Evolutionary conservation across 805 yeast genomes (phyloP), one percentile per base, ranked within the genome.

Genomic region (Candida hungchunana): DNA sequence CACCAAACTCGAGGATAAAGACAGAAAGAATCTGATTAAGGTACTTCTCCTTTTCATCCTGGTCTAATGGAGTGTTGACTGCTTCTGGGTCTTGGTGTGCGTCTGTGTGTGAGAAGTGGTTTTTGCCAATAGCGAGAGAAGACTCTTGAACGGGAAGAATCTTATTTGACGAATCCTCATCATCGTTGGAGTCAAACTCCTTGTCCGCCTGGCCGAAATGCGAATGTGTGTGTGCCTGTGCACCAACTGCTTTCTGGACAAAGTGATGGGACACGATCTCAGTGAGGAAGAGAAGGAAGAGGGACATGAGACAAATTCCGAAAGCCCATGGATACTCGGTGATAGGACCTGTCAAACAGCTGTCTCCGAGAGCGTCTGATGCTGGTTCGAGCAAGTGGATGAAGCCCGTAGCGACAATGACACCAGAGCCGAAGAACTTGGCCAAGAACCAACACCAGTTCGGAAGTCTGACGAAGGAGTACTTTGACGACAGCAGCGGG

Each of bases 361-460:
- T 71, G 31, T 72, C 52, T 1, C 67, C 51, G 30, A 83, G 62
- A 3, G 75, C 67, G 8, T 79, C 82, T 39, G 67, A 58, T 4
- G 93, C 90, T 0, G 87, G 90, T 43, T 74, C 68, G 40, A 84
- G 59, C 41, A 84, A 62, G 61, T 84, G 94, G 20, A 84, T 77
- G 49, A 84, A 82, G 0, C 89, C 85, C 1, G 94, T 84, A 11
- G 90, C 84, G 10, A 84, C 70, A 51, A 84, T 84, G 32, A 84
- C 90, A 37, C 94, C 94, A 4, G 89, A 79, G 42, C 94, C 94
- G 54, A 84, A 84, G 59, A 71, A 82, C 51, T 81, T 82, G 32
- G 84, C 78, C 31, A 77, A 56, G 53, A 80, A 79, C 59, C 80
- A 81, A 44, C 77, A 70, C 75, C 76, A 69, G 11, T 67, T 50